Evolutionary conservation across 1,284 basidiomycete species (phyloP).

Genomic region (Moesziomyces sp.): DNA sequence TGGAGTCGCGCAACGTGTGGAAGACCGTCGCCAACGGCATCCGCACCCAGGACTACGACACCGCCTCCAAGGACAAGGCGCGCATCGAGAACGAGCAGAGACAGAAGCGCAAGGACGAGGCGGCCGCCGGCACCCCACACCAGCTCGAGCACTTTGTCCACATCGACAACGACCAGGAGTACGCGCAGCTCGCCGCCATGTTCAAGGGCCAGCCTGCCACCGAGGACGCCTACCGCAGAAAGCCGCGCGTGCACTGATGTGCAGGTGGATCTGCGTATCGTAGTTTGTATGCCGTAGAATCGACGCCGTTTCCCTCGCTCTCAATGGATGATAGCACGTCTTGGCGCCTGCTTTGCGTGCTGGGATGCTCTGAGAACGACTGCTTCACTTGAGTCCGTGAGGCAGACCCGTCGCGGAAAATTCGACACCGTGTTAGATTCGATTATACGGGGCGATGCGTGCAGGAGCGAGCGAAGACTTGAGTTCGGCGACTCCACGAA

Average conservation of each 20-base stretch:
- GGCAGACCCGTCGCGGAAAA: too few species aligned
- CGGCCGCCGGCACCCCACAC: conserved; percentile 79
- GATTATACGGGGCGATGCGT: too few species aligned
- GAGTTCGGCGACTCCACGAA: too few species aligned
- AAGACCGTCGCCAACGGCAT: conserved; percentile 88
- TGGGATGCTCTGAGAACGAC: too few species aligned
- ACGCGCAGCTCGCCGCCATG: conserved; percentile 52
- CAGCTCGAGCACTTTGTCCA: conserved; percentile 68
- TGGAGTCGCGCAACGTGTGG: conserved; percentile 91
- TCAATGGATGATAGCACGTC: not conserved
- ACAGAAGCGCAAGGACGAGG: conserved; percentile 86
- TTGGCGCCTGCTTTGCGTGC: too few species aligned
- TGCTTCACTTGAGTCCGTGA: too few species aligned
- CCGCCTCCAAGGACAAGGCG: conserved; percentile 88
- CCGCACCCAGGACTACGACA: conserved; percentile 86
- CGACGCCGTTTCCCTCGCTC: not conserved
- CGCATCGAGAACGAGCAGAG: conserved; percentile 96
- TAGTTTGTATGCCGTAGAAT: not conserved
- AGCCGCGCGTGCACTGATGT: conserved; percentile 25
- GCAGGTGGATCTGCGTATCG: too few species aligned
- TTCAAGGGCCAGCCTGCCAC: conserved; percentile 54
- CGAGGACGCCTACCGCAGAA: conserved; percentile 55
- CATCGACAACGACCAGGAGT: conserved; percentile 67
- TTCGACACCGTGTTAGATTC: too few species aligned
- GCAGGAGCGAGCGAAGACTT: too few species aligned